Percentiles rank a stretch among this genome's conserved stretches.
phyloP scores from a whole-genome alignment of 805 yeast species.

The Sporopachydermia quercuum region DNA sequence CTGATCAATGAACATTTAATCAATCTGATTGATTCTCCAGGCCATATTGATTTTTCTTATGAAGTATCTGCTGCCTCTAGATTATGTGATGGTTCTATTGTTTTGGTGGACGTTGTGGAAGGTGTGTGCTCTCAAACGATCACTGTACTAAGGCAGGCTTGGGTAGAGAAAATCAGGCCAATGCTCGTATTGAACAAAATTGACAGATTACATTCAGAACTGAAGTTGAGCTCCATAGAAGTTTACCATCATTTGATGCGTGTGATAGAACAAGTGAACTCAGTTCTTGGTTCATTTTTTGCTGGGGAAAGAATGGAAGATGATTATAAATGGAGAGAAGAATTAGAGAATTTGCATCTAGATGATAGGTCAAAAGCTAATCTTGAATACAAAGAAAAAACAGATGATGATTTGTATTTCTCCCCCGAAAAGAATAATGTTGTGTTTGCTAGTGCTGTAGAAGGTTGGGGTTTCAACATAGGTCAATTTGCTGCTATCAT shows the following conservation, averaged over 20 bases:
- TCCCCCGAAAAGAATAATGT: slow-evolving; percentile 82
- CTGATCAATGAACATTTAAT: slow-evolving; percentile 66
- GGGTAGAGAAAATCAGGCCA: slow-evolving; percentile 87
- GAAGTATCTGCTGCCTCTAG: slow-evolving; percentile 95
- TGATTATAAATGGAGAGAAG: slow-evolving; percentile 55
- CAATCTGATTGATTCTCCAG: slow-evolving; percentile 94
- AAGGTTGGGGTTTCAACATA: slow-evolving; percentile 95
- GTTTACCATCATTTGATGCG: slow-evolving; percentile 71
- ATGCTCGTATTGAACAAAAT: slow-evolving; percentile 80
- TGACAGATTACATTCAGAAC: slow-evolving; percentile 71
- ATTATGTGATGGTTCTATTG: slow-evolving; percentile 92
- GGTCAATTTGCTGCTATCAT: slow-evolving; percentile 80
- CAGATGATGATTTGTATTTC: slow-evolving; percentile 73
- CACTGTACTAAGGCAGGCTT: slow-evolving; percentile 85
- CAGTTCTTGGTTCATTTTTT: slow-evolving; percentile 83
- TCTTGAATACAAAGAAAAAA: slow-evolving; percentile 53
- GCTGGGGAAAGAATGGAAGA: slow-evolving; percentile 89
- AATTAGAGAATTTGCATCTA: slow-evolving; percentile 24
- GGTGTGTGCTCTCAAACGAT: slow-evolving; percentile 98
- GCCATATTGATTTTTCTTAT: slow-evolving; percentile 94
- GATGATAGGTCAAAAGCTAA: slow-evolving; percentile 12
- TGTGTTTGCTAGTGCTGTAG: slow-evolving; percentile 79
- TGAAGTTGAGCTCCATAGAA: slow-evolving; percentile 69
- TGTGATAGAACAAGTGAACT: slow-evolving; percentile 84
- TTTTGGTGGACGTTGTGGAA: slow-evolving; percentile 90